A percentile compares a stretch with the other conserved stretches of the same genome.
Conservation (phyloP, 345 rosid species). For the Bretschneidera sinensis region DNA sequence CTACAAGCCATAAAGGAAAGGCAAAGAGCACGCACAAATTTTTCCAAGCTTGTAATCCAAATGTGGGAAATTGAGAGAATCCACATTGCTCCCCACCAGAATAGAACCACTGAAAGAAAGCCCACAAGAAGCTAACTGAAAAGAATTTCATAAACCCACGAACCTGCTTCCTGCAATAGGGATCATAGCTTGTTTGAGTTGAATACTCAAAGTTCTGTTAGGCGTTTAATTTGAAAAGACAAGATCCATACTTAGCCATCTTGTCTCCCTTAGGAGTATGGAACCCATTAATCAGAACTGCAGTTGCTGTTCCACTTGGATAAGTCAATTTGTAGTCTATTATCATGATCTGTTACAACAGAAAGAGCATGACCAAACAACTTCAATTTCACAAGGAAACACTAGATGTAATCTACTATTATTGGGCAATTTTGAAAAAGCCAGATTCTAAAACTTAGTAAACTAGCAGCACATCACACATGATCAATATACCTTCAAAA, state of each 20-base stretch:
- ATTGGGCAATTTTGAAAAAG: background rate
- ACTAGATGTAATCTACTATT: background rate
- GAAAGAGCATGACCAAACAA: background rate
- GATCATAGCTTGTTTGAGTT: background rate
- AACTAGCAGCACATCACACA: background rate
- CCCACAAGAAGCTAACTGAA: conserved; percentile 73
- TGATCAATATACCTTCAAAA: background rate
- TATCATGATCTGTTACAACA: conserved; percentile 64
- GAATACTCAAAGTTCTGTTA: background rate
- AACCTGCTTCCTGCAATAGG: conserved; percentile 70
- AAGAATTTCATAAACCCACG: conserved; percentile 61
- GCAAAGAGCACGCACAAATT: conserved; percentile 47
- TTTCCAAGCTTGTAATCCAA: conserved; percentile 77
- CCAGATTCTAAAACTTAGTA: background rate
- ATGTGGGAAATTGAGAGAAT: conserved; percentile 72
- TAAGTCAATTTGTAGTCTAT: conserved; percentile 72
- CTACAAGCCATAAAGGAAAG: background rate
- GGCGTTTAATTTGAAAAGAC: background rate
- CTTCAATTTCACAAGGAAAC: background rate
- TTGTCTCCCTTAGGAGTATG: conserved; percentile 73
- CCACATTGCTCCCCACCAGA: conserved; percentile 69
- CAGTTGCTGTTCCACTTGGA: conserved; percentile 96
- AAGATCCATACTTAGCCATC: conserved; percentile 55
- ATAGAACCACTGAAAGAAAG: conserved; percentile 84
- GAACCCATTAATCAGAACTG: conserved; percentile 82